phyloP scores from a whole-genome alignment of 2,329 filamentous ascomycete genomes.

The Akanthomyces muscarius region DNA sequence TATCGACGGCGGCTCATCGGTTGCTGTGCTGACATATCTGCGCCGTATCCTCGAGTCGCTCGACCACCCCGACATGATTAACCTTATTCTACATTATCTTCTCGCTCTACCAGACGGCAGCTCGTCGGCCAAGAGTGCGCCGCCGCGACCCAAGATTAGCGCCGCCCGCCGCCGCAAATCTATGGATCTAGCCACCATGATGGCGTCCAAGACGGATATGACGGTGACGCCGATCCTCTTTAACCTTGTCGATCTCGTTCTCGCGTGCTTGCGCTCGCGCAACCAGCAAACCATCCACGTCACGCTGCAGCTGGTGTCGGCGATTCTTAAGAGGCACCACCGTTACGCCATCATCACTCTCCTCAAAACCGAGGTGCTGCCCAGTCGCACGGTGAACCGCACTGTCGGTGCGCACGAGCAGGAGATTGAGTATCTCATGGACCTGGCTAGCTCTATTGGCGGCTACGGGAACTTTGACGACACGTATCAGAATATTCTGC shows the following conservation, averaged over 20 bases:
- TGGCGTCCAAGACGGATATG: conserved; percentile 69
- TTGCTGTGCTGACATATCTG: conserved; percentile 91
- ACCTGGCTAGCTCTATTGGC: conserved; percentile 63
- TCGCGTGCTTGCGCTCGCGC: conserved; percentile 76
- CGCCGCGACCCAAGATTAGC: conserved; percentile 52
- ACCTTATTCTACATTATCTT: conserved; percentile 89
- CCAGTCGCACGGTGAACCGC: conserved; percentile 51
- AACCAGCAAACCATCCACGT: conserved; percentile 88
- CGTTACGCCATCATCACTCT: conserved; percentile 77
- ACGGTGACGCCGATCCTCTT: conserved; percentile 80
- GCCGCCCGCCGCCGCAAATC: conserved; percentile 80
- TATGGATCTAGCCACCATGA: conserved; percentile 76
- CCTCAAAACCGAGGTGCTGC: conserved; percentile 60
- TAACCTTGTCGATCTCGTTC: conserved; percentile 85
- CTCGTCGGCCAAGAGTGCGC: conserved; percentile 33
- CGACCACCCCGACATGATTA: conserved; percentile 89
- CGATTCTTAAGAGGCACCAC: conserved; percentile 83
- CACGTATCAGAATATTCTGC: conserved; percentile 66
- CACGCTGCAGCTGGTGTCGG: conserved; percentile 80
- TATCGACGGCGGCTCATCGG: conserved; percentile 92
- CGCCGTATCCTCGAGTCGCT: conserved; percentile 85
- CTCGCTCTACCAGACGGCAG: conserved; percentile 67
- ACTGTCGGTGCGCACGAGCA: conserved; percentile 72
- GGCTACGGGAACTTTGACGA: conserved; percentile 68
- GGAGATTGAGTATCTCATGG: conserved; percentile 69